Conservation (phyloP, 176 grass and related monocot species). For the Bothriochloa decipiens region DNA sequence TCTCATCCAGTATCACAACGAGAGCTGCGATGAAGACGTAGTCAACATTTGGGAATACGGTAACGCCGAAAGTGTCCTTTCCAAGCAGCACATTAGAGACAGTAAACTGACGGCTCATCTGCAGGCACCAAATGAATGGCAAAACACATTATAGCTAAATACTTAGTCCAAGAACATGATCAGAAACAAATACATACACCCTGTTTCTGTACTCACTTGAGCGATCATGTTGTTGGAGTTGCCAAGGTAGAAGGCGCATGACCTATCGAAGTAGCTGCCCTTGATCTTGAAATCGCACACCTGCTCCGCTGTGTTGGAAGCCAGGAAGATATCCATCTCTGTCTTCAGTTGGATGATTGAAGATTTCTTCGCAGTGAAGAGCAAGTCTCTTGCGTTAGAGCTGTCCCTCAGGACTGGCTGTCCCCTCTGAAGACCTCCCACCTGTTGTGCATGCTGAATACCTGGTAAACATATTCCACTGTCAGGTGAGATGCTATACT, state of each 20-base stretch:
- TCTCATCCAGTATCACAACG: constrained; percentile 72
- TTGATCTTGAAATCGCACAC: constrained; percentile 25
- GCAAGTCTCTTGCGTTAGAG: constrained; percentile 38
- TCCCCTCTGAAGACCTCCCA: constrained; percentile 78
- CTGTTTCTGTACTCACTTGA: not conserved
- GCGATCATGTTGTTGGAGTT: constrained; percentile 13
- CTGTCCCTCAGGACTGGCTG: constrained; percentile 75
- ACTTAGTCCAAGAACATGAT: not conserved
- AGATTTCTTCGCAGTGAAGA: constrained; percentile 64
- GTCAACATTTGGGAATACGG: constrained; percentile 62
- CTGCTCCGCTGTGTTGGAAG: constrained; percentile 48
- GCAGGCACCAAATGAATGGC: not conserved
- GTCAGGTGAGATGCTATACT: not conserved
- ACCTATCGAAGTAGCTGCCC: constrained; percentile 23
- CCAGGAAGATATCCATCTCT: constrained; percentile 65
- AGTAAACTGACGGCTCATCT: constrained; percentile 65
- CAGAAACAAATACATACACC: not conserved
- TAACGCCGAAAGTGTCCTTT: constrained; percentile 62
- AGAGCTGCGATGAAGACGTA: constrained; percentile 61
- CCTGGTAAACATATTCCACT: constrained; percentile 20
- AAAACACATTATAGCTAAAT: not conserved
- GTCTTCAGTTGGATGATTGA: constrained; percentile 68
- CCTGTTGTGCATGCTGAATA: constrained; percentile 54
- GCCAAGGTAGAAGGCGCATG: constrained; percentile 10
- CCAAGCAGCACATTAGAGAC: constrained; percentile 56